Evolutionary conservation across 169 alveolate species (phyloP).

Genomic region (Eimeria acervulina): DNA sequence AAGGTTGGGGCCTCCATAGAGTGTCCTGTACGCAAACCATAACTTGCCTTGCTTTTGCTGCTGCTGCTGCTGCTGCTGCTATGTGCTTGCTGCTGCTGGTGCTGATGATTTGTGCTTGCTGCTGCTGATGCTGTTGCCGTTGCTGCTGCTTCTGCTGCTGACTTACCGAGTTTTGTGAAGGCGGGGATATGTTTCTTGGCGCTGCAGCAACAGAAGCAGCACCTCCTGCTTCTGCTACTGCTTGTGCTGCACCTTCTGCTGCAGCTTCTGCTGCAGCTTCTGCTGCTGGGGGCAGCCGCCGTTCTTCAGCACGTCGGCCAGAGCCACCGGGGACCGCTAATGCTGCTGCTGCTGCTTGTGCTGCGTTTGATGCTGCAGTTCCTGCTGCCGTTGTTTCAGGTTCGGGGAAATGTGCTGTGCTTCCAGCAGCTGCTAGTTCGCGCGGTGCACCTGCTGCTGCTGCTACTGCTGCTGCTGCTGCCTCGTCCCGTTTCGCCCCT

Average conservation of each 20-base stretch:
- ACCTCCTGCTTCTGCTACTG: background rate
- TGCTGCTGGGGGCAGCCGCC: too few species aligned
- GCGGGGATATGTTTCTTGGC: background rate
- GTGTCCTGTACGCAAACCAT: background rate
- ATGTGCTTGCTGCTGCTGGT: background rate
- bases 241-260: background rate
- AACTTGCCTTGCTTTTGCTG: background rate
- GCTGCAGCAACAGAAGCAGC: background rate
- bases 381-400: background rate
- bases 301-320: too few species aligned
- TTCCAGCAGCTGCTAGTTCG: background rate
- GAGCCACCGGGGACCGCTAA: too few species aligned
- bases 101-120: background rate
- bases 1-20: conserved; percentile 9
- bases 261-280: background rate
- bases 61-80: conserved; percentile 10
- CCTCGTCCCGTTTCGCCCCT: background rate
- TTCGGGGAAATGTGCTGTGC: background rate
- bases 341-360: background rate
- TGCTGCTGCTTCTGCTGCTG: background rate
- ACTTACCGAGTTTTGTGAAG: conserved; percentile 27
- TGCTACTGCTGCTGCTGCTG: conserved; percentile 15
- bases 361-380: background rate
- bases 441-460: background rate
- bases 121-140: background rate